Base-by-base conservation (phyloP, 2,329 filamentous ascomycete species). In the Cladosporium sp. region DNA sequence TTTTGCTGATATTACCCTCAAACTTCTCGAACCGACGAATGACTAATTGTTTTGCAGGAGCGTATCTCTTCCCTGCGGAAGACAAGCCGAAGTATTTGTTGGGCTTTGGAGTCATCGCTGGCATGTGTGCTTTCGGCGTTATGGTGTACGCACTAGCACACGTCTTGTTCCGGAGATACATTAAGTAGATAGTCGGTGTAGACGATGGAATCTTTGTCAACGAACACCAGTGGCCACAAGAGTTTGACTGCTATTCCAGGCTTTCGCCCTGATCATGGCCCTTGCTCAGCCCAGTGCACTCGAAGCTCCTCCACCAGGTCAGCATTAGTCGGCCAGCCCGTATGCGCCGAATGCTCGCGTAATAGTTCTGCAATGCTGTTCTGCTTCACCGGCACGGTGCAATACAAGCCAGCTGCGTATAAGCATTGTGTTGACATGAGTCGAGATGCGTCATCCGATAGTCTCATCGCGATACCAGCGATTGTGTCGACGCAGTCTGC, bases 71-170 rank as follows among this genome's bases (percentile, higher is more conserved):
- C 73, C 85, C 84, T 0, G 72, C 74, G 0, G 69, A 76, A 0
- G 83, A 86, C 64, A 74, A 75, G 24, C 84, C 84, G 0, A 83
- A 85, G 69, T 84, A 84, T 67, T 71, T 82, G 2, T 80, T 78
- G 74, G 82, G 75, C 59, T 84, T 79, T 71, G 71, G 76, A 15
- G 61, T 64, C 51, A 64, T 64, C n/a, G 61, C 61, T 3, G 61
- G 61, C 1, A 64, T 64, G 61, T 54, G 49, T 41, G 61, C 51
- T n/a, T 64, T 64, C 26, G 61, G 61, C n/a, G 61, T 64, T 3
- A 44, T 64, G 18, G 36, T 57, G 12, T 64, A 64, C 26, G 26
- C 61, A 14, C 32, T 64, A 15, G 61, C 61, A 34, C 61, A 64
- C 18, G 34, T 64, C 18, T 34, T 64, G 51, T 64, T 64, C 34